Evolutionary conservation across 345 rosid genomes (phyloP).

Genomic region (Draba incana): DNA sequence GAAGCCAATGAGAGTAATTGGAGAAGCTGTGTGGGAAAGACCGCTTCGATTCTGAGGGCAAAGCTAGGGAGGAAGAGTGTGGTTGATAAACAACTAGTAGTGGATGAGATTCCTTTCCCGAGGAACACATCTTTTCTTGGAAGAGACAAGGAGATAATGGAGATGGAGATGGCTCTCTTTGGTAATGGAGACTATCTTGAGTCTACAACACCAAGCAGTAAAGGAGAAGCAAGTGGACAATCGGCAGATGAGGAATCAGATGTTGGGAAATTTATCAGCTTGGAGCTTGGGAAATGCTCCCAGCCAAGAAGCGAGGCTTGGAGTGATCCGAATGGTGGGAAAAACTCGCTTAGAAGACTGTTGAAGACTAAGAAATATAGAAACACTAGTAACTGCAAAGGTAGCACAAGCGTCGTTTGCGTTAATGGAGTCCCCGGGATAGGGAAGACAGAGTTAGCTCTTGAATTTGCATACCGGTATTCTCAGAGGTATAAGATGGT

Average conservation of each 20-base stretch:
- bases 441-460: slow-evolving; percentile 90
- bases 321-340: slow-evolving; percentile 57
- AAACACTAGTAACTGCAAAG: slow-evolving; percentile 55
- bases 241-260: slow-evolving; percentile 84
- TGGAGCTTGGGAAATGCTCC: slow-evolving; percentile 72
- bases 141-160: slow-evolving; percentile 76
- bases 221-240: slow-evolving; percentile 75
- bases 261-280: slow-evolving; percentile 58
- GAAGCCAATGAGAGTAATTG: slow-evolving; percentile 78
- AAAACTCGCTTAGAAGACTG: slow-evolving; percentile 64
- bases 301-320: slow-evolving; percentile 67
- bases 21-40: slow-evolving; percentile 74
- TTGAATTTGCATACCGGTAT: slow-evolving; percentile 78
- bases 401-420: slow-evolving; percentile 62
- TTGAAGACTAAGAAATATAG: slow-evolving; percentile 69
- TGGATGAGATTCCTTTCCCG: slow-evolving; percentile 78
- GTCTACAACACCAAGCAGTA: slow-evolving; percentile 48
- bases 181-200: slow-evolving; percentile 58
- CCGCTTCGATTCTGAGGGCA: slow-evolving; percentile 54
- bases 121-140: slow-evolving; percentile 73
- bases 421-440: slow-evolving; percentile 74
- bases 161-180: slow-evolving; percentile 74
- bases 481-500: slow-evolving; percentile 89
- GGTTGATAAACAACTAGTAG: slow-evolving; percentile 50
- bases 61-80: slow-evolving; percentile 89